Evolutionary conservation across 257 asterid genomes (phyloP).

Genomic region (Ophiorrhiza pumila): DNA sequence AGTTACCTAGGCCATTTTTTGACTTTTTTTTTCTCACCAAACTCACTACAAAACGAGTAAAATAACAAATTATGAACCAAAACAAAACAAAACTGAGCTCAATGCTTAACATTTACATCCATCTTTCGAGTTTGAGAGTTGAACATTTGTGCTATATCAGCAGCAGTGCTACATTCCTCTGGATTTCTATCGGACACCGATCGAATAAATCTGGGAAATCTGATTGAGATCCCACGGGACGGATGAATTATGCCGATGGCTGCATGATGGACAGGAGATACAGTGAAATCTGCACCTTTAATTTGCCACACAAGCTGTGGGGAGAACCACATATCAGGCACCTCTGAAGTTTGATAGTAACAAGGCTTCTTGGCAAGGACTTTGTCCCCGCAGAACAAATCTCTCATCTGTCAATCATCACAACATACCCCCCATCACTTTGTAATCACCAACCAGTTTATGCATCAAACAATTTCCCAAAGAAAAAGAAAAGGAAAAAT

Average conservation of each 20-base stretch:
- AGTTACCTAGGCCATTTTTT: too few relatives aligned
- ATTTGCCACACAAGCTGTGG: constrained; percentile 79
- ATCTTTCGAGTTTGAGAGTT: constrained; percentile 67
- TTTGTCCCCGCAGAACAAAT: constrained; percentile 55
- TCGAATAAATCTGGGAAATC: constrained; percentile 71
- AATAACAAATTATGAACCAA: not conserved
- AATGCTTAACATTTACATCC: constrained; percentile 42
- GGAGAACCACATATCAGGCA: constrained; percentile 77
- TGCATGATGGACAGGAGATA: constrained; percentile 82
- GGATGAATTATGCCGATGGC: constrained; percentile 78
- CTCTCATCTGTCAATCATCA: constrained; percentile 63
- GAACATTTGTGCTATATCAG: constrained; percentile 71
- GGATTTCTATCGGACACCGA: constrained; percentile 63
- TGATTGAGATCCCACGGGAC: constrained; percentile 74
- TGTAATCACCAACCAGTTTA: too few relatives aligned
- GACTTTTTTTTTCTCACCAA: too few relatives aligned
- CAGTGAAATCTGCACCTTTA: constrained; percentile 76
- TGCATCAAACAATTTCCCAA: not conserved
- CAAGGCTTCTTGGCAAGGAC: constrained; percentile 59
- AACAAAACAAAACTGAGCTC: not conserved
- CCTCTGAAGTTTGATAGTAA: constrained; percentile 71
- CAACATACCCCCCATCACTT: constrained; percentile 12
- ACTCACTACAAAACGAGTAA: too few relatives aligned
- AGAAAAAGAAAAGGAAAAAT: too few relatives aligned
- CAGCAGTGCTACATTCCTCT: constrained; percentile 75